Evolutionary conservation across 768 basidiomycete genomes (phyloP).

Genomic region (Leccinum pellstonianum): DNA sequence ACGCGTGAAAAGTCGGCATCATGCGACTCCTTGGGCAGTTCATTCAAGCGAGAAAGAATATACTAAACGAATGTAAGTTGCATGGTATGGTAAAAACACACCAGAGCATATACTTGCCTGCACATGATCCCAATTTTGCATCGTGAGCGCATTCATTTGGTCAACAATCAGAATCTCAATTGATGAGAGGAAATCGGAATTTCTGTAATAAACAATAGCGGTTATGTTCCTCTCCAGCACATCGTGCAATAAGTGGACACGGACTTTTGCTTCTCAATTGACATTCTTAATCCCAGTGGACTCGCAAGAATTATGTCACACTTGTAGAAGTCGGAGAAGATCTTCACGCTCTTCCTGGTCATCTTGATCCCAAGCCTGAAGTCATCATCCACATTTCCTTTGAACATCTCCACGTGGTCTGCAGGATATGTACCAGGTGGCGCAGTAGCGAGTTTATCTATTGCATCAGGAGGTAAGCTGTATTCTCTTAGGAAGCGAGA

Average conservation of each 20-base stretch:
- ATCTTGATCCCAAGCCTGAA: slow-evolving; percentile 92
- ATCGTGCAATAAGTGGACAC: slow-evolving; percentile 25
- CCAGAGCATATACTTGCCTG: slow-evolving; percentile 53
- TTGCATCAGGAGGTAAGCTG: slow-evolving; percentile 70
- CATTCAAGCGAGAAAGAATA: slow-evolving; percentile 80
- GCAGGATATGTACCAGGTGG: slow-evolving; percentile 74
- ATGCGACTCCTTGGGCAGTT: slow-evolving; percentile 89
- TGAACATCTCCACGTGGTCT: slow-evolving; percentile 92
- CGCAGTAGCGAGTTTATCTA: slow-evolving; percentile 77
- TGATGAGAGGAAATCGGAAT: slow-evolving; percentile 87
- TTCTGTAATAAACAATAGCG: slow-evolving; percentile 43
- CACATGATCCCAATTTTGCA: slow-evolving; percentile 99
- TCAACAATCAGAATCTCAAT: slow-evolving; percentile 91
- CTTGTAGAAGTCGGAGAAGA: slow-evolving; percentile 88
- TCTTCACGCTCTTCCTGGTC: slow-evolving; percentile 86
- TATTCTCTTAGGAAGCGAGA: slow-evolving; percentile 82
- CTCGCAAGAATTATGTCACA: slow-evolving; percentile 93
- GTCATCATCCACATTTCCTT: slow-evolving; percentile 95
- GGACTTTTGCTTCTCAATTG: slow-evolving; percentile 92
- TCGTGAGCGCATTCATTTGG: slow-evolving; percentile 86
- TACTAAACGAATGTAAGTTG: slow-evolving; percentile 50
- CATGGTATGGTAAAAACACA: background rate
- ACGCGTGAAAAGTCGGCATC: slow-evolving; percentile 95
- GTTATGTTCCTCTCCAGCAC: background rate
- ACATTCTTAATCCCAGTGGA: slow-evolving; percentile 86